Conservation (phyloP, 2,329 filamentous ascomycete genomes). For the Penicillium frequentans region DNA sequence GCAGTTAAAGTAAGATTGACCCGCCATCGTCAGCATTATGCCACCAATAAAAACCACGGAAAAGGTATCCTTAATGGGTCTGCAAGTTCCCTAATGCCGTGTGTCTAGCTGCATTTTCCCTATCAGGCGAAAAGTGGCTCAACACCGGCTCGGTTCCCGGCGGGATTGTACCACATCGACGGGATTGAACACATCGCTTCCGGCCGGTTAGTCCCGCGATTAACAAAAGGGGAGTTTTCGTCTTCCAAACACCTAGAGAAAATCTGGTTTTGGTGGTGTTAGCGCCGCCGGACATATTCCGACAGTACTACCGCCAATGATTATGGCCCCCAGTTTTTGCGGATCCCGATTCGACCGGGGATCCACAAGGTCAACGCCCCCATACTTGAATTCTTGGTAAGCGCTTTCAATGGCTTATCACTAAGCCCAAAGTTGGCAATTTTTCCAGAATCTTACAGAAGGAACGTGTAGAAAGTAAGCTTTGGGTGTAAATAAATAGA, state of each 20-base stretch:
- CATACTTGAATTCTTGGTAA: not conserved
- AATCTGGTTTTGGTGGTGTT: not conserved
- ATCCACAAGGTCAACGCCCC: not conserved
- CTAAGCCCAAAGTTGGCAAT: not conserved
- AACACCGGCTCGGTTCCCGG: not conserved
- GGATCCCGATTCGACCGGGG: not conserved
- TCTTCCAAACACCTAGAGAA: not conserved
- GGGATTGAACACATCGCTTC: not conserved
- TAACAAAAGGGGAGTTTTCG: not conserved
- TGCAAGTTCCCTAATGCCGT: not conserved
- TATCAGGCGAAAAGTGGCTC: not conserved
- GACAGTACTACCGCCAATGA: not conserved
- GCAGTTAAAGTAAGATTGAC: not conserved
- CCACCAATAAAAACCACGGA: not conserved
- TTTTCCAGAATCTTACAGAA: not conserved
- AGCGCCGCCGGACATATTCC: not conserved
- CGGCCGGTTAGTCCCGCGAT: not conserved
- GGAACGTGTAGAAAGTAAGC: not conserved
- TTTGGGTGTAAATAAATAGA: not conserved
- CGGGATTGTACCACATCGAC: not conserved
- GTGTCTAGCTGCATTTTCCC: not conserved
- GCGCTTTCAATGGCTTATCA: not conserved
- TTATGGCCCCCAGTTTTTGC: conserved; percentile 1
- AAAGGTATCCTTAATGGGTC: not conserved
- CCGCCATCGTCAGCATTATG: not conserved